phyloP scores from a whole-genome alignment of 768 basidiomycete genomes.

The Rhizopogon vesiculosus region DNA sequence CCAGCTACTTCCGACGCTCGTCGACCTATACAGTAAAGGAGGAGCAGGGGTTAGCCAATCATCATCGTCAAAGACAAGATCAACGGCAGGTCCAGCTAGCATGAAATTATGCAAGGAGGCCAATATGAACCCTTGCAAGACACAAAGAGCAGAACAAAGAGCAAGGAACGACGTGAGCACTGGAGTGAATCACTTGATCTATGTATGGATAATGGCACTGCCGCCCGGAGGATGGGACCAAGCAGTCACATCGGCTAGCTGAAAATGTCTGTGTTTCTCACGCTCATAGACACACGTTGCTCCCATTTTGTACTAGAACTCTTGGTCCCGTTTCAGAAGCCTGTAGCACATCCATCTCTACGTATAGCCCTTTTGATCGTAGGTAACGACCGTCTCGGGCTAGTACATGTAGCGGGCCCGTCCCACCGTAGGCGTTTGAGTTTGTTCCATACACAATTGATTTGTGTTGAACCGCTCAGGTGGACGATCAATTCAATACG shows the following conservation, averaged over 20 bases:
- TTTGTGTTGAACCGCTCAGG: too few relatives aligned
- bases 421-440: too few relatives aligned
- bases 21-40: conserved; percentile 50
- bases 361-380: too few relatives aligned
- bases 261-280: neutral
- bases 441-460: too few relatives aligned
- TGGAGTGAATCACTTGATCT: neutral
- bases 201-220: neutral
- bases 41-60: conserved; percentile 59
- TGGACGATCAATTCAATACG: too few relatives aligned
- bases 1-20: conserved; percentile 76
- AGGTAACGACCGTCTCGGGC: too few relatives aligned
- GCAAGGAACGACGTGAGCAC: neutral
- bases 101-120: conserved; percentile 27
- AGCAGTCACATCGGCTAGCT: neutral
- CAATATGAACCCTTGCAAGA: neutral
- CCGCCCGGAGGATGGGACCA: neutral
- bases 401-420: too few relatives aligned
- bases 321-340: neutral
- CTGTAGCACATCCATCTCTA: too few relatives aligned
- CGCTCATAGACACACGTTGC: neutral
- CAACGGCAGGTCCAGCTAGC: conserved; percentile 56
- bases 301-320: neutral
- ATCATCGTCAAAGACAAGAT: conserved; percentile 64
- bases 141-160: neutral